Base-by-base conservation (phyloP, 2,329 filamentous ascomycete species). In the Whalleya microplaca region DNA sequence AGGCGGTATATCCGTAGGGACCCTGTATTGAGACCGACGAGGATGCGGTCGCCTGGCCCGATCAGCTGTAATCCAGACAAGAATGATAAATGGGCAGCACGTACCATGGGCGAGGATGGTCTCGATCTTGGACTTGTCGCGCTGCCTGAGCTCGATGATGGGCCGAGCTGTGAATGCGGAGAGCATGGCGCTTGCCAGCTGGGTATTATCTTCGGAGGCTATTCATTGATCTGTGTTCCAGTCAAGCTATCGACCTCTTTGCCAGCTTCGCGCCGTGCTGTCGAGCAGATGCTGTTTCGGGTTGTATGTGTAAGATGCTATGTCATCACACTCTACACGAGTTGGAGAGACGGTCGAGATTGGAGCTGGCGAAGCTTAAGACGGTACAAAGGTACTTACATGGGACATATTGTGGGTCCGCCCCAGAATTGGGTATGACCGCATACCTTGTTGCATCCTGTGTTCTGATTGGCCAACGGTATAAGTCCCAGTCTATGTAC, bases 81-180 rank as follows among this genome's bases (percentile, higher is more conserved):
- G 49, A 41, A n/a, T 20, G 21, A 41, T 29, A 27, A 56, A 40
- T 45, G 52, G 45, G 45, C 7, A 20, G 21, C 53, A 60, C 75
- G 55, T 81, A 91, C 90, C 92, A 76, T 96, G 91, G 59, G 94
- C 91, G 46, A 98, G 83, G 65, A 99, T 91, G 48, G 91, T 95
- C 78, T 99, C 95, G 76, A 99, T 96, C 81, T 90, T 95, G 64
- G 91, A 96, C 81, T 96, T 97, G 85, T 98, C 94, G 75, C 91
- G 89, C 75, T 88, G 87, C 79, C 90, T 93, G 70, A 99, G 89
- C 90, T 99, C 95, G 82, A 98, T 90, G 74, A 99, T 94, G 63
- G 93, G 91, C 71, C 91, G 90, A 79, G 95, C 93, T 67, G 90
- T 96, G 78, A 99, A 99, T 72, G 95, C 95, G 77, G 94, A 96